A percentile compares a stretch with the other conserved stretches of the same genome.
Conservation (phyloP, 2,329 filamentous ascomycete genomes). For the Tolypocladium ovalisporum region DNA sequence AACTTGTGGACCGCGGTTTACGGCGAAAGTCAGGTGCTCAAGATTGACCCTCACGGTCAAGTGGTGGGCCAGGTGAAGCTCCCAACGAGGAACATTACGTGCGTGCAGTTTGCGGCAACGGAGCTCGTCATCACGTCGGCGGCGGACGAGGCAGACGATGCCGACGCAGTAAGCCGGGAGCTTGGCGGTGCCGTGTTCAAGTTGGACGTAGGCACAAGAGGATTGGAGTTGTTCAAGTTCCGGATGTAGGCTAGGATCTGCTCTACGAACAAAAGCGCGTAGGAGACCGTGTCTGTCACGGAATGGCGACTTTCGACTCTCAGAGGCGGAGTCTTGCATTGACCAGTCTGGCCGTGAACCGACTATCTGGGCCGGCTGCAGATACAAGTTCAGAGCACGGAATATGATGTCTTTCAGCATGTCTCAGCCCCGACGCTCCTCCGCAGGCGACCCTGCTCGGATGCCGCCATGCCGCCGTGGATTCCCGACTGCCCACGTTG, state of each 20-base stretch:
- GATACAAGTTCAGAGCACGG: neutral
- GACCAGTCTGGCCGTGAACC: too few species aligned
- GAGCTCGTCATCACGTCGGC: constrained; percentile 73
- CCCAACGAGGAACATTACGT: constrained; percentile 72
- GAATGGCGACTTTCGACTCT: neutral
- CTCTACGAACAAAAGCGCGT: neutral
- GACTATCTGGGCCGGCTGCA: too few species aligned
- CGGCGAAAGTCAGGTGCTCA: constrained; percentile 63
- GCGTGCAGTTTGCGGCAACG: constrained; percentile 66
- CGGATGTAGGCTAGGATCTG: constrained; percentile 28
- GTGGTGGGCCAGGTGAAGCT: constrained; percentile 65
- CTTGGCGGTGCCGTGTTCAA: constrained; percentile 64
- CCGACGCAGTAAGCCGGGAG: constrained; percentile 46
- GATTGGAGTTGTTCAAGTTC: constrained; percentile 54
- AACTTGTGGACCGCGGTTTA: constrained; percentile 85
- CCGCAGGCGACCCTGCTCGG: neutral
- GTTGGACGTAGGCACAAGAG: constrained; percentile 64
- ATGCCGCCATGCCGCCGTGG: neutral
- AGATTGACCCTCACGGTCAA: constrained; percentile 58
- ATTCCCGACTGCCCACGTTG: neutral
- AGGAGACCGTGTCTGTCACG: neutral
- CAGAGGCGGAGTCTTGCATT: too few species aligned
- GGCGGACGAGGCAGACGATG: constrained; percentile 46
- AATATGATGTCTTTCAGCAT: neutral
- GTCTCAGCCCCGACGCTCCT: neutral